A percentile compares a stretch with the other conserved stretches of the same genome.
Conservation (phyloP, 2,329 filamentous ascomycete species). For the Sporothrix humicola region DNA sequence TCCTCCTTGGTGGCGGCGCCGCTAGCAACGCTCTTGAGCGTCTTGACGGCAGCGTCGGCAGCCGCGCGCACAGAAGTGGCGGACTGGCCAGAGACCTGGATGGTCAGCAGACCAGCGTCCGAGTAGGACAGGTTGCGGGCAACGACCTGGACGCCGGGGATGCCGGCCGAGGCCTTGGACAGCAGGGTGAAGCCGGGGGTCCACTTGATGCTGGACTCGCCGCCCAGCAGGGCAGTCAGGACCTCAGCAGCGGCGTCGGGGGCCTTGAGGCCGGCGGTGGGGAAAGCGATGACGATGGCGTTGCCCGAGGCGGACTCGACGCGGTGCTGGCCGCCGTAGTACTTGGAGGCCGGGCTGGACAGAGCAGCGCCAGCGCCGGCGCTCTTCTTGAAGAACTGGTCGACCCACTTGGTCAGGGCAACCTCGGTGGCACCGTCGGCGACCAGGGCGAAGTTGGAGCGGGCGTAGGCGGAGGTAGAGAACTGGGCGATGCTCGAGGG, state of each 20-base stretch:
- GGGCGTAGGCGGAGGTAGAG: slow-evolving; percentile 79
- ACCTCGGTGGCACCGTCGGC: slow-evolving; percentile 82
- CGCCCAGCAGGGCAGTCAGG: slow-evolving; percentile 86
- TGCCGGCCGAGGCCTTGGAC: slow-evolving; percentile 72
- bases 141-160: slow-evolving; percentile 69
- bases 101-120: slow-evolving; percentile 86
- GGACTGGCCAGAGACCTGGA: slow-evolving; percentile 74
- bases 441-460: slow-evolving; percentile 88
- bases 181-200: slow-evolving; percentile 89
- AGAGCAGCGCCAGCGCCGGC: slow-evolving; percentile 58
- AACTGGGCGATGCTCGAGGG: slow-evolving; percentile 76
- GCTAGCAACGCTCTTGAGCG: slow-evolving; percentile 78
- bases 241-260: slow-evolving; percentile 92
- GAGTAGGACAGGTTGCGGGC: slow-evolving; percentile 87
- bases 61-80: slow-evolving; percentile 75
- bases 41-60: slow-evolving; percentile 77
- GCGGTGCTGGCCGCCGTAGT: slow-evolving; percentile 94
- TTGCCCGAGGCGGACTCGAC: slow-evolving; percentile 78
- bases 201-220: slow-evolving; percentile 94
- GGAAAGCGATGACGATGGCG: slow-evolving; percentile 88
- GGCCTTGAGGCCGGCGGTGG: slow-evolving; percentile 78
- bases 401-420: slow-evolving; percentile 85
- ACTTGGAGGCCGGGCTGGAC: slow-evolving; percentile 73
- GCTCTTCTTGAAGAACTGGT: slow-evolving; percentile 84
- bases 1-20: slow-evolving; percentile 82